Evolutionary conservation across 2,329 filamentous ascomycete genomes (phyloP), one percentile per base, ranked within the genome.

Genomic region (Trichoderma guizhouense): DNA sequence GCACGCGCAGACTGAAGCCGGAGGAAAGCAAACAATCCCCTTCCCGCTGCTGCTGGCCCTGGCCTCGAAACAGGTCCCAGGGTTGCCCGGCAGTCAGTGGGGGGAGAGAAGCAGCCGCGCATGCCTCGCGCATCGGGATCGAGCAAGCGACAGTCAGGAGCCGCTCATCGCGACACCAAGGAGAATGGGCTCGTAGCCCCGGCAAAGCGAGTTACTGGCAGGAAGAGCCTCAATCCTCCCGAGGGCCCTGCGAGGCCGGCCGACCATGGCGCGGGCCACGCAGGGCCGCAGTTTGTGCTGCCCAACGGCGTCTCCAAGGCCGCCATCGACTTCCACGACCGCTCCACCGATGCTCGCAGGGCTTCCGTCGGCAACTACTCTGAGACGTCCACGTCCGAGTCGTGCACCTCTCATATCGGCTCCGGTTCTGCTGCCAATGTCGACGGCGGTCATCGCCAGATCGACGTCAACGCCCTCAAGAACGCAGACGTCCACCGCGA

Each of bases 161-260:
- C 83, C 76, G 91, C 86, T 84, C 87, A 90, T 82, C 90, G 90
- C 84, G 91, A 91, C 83, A 89, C 86, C 79, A 90, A 92, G 82
- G 94, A 97, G 84, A 94, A 93, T 91, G 94, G 93, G 79, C 87
- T 94, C 82, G 92, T 94, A 87, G 91, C 91, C 79, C 80, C 82
- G 72, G 80, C 78, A 65, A 83, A 82, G 76, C 82, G 82, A 77
- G 75, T 77, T 71, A 76, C 79, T 60, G 79, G 78, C 75, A 83
- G 78, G 74, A 88, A 86, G 82, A 85, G 82, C 79, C 83, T 84
- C 77, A 80, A 79, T 75, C 83, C 83, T 74, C 77, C 83, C 78
- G 82, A 86, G 78, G 79, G 77, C 77, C 76, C 81, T 77, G 78
- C 79, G 71, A 79, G 79, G 76, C 75, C 78, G 72, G 75, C 76